Conservation (phyloP, 768 basidiomycete genomes). For the Hirschioporus abietinus region DNA sequence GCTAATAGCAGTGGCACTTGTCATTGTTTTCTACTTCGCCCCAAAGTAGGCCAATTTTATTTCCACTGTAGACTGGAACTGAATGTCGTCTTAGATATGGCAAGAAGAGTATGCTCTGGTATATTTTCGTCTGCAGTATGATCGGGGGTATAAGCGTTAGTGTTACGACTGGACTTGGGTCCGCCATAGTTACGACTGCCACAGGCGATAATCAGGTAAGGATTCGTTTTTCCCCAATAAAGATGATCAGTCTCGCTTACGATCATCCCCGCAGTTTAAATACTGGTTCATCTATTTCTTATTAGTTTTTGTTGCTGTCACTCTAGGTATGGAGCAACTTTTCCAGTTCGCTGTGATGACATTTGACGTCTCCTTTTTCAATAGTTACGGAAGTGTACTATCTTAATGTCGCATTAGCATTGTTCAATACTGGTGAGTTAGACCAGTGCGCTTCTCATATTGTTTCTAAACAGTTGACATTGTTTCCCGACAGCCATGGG, state of each 20-base stretch:
- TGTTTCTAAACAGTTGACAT: slow-evolving; percentile 3
- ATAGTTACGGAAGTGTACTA: slow-evolving; percentile 90
- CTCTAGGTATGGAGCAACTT: slow-evolving; percentile 52
- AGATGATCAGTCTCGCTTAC: slow-evolving; percentile 12
- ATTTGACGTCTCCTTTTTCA: not conserved
- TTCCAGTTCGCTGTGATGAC: not conserved
- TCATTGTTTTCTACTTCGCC: slow-evolving; percentile 78
- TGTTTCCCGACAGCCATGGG: slow-evolving; percentile 52
- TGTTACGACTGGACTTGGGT: slow-evolving; percentile 90
- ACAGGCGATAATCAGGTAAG: slow-evolving; percentile 73
- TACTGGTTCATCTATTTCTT: slow-evolving; percentile 91
- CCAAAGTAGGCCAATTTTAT: slow-evolving; percentile 48
- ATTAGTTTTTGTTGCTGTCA: slow-evolving; percentile 74
- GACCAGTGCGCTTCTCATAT: not conserved
- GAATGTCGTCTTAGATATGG: slow-evolving; percentile 51
- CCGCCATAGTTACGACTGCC: slow-evolving; percentile 79
- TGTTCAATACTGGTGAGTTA: slow-evolving; percentile 81
- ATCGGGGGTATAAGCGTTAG: slow-evolving; percentile 95
- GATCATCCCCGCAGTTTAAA: slow-evolving; percentile 58
- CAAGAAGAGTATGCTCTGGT: slow-evolving; percentile 91
- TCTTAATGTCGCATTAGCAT: slow-evolving; percentile 90
- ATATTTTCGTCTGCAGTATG: slow-evolving; percentile 91
- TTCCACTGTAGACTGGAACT: slow-evolving; percentile 6
- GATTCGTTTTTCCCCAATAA: slow-evolving; percentile 9
- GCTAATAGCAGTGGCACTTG: slow-evolving; percentile 57